Evolutionary conservation across 495 filamentous ascomycete species (phyloP).

Genomic region (Trichoderma virens): DNA sequence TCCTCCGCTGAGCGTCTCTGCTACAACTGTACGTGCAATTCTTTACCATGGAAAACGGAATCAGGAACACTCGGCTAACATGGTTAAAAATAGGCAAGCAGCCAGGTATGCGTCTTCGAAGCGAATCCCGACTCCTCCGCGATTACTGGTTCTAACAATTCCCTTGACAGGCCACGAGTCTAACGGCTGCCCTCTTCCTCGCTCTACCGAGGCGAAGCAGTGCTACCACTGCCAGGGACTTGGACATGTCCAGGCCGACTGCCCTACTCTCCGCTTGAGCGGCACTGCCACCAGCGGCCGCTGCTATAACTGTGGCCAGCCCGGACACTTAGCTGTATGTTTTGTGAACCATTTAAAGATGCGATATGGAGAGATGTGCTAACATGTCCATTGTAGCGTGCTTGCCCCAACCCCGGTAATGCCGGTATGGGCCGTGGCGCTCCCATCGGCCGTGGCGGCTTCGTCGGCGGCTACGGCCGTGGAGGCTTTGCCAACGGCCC

Average conservation of each 20-base stretch:
- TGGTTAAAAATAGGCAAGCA: conserved; percentile 58
- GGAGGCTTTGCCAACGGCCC: conserved; percentile 61
- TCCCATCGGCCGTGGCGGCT: conserved; percentile 60
- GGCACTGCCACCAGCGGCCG: conserved; percentile 68
- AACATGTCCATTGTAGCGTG: conserved; percentile 46
- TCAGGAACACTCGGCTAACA: conserved; percentile 14
- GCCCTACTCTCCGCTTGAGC: conserved; percentile 90
- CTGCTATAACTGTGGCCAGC: conserved; percentile 93
- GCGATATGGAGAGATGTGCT: background rate
- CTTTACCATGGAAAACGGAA: conserved; percentile 12
- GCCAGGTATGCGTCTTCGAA: conserved; percentile 53
- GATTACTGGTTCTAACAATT: conserved; percentile 11
- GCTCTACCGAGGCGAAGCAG: conserved; percentile 97
- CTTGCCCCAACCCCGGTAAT: conserved; percentile 68
- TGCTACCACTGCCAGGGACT: conserved; percentile 99
- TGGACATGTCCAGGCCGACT: conserved; percentile 98
- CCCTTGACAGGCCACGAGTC: conserved; percentile 79
- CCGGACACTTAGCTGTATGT: conserved; percentile 70
- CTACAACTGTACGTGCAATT: conserved; percentile 75
- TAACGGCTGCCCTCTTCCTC: conserved; percentile 89
- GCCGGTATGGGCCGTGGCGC: conserved; percentile 55
- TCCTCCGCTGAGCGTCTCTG: conserved; percentile 93
- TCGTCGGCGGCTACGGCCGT: conserved; percentile 53
- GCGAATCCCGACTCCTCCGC: conserved; percentile 6
- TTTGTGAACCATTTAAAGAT: conserved; percentile 5